Base-by-base conservation (phyloP, 2,329 filamentous ascomycete species). In the Colletotrichum aenigma region DNA sequence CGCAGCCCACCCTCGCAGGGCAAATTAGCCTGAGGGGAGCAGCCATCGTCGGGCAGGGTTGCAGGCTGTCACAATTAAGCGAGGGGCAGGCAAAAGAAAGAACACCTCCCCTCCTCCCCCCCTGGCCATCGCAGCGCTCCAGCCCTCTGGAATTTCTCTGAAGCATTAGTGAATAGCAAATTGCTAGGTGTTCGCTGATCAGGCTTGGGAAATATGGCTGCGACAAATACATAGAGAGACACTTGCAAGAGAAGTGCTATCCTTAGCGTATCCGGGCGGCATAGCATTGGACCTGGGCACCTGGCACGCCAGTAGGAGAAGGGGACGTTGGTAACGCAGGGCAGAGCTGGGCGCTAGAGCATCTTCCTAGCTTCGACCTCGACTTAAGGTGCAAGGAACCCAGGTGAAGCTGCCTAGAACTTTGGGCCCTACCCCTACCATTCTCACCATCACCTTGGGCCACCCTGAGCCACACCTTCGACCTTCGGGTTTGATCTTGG, bases 31-130 rank as follows among this genome's bases (percentile, higher is more conserved):
- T 75, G 71, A 70, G 55, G 48, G 66, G 36, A 16, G 34, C 21
- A 58, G 62, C 62, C 72, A 61, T 75, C 62, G 32, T 38, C 61
- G 56, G 26, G 64, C 69, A 73, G 70, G 73, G 73, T 73, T 66
- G 38, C 43, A 64, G 70, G 64, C 62, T 62, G 64, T 68, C 73
- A 75, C 32, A 32, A 52, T 61, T 73, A 73, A 75, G 69, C 69
- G 73, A 75, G 64, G 73, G 38, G 58, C 6, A 43, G 58, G 55
- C 56, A 68, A 58, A 60, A 74, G 43, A 73, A 64, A 69, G 56
- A 74, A 64, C 66, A 30, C 32, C 36, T 36, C 65, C 26, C 58
- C 61, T 61, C 58, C 21, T 32, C 28, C 38, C 55, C 38, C 56
- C 66, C 24, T 28, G 66, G 56, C 38, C 18, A n/a, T 24, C 36